Conservation (phyloP, 2,329 filamentous ascomycete genomes). For the Exserohilum turcica region DNA sequence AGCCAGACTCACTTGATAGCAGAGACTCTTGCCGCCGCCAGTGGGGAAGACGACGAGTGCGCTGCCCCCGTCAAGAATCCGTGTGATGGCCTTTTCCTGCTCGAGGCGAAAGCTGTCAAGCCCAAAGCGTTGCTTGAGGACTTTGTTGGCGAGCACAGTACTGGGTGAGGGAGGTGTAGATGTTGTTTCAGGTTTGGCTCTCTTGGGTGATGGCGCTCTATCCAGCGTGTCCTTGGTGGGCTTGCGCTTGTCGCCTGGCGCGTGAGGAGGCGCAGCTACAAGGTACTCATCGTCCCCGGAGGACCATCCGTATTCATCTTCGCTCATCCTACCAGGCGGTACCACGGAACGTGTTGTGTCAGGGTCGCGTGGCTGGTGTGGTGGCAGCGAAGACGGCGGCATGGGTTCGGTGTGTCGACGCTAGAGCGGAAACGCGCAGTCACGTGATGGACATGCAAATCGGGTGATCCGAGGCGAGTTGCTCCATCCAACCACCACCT, state of each 20-base stretch:
- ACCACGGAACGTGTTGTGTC: background rate
- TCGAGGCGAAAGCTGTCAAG: slow-evolving; percentile 52
- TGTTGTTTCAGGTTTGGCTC: background rate
- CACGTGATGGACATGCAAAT: slow-evolving; percentile 1
- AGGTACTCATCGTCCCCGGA: slow-evolving; percentile 16
- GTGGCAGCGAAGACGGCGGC: background rate
- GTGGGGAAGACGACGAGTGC: slow-evolving; percentile 72
- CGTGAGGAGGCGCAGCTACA: slow-evolving; percentile 4
- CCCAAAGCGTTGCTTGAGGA: slow-evolving; percentile 51
- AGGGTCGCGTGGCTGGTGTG: background rate
- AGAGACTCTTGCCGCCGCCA: slow-evolving; percentile 92
- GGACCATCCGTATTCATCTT: slow-evolving; percentile 16
- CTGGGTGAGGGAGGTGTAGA: slow-evolving; percentile 4
- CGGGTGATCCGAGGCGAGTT: background rate
- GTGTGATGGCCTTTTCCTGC: slow-evolving; percentile 53
- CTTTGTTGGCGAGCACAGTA: slow-evolving; percentile 36
- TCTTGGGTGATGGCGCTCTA: background rate
- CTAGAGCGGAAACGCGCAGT: slow-evolving; percentile 1
- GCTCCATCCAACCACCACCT: background rate
- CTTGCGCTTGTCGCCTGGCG: slow-evolving; percentile 10
- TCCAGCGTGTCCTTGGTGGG: background rate
- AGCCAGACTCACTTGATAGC: slow-evolving; percentile 75
- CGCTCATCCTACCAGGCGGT: slow-evolving; percentile 8
- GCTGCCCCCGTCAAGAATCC: slow-evolving; percentile 52
- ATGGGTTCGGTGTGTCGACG: background rate